A percentile compares a stretch with the other conserved stretches of the same genome.
These are phyloP conservation scores for Fusarium nurragi DNA, from an alignment of 2,329 filamentous ascomycete genomes.

Conservation along the genomic window DNA sequence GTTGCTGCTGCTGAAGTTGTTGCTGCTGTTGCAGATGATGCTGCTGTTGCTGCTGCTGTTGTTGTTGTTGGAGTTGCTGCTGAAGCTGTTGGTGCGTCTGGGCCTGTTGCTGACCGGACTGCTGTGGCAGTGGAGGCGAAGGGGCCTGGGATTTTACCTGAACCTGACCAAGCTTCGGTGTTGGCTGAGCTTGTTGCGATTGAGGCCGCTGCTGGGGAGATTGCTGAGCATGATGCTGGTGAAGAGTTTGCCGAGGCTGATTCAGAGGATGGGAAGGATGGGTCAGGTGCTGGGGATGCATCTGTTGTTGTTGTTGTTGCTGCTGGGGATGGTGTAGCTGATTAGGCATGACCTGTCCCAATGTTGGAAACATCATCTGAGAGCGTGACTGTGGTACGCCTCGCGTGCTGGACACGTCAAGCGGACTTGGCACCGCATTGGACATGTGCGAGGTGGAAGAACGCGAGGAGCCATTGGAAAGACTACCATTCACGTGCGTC, in stretches of 20 bases:
- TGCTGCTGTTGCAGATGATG: constrained; percentile 46
- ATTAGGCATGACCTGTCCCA: constrained; percentile 56
- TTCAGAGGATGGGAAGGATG: constrained; percentile 44
- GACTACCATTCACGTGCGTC: constrained; percentile 57
- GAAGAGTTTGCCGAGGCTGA: constrained; percentile 42
- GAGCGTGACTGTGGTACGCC: constrained; percentile 55
- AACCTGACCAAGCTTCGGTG: constrained; percentile 46
- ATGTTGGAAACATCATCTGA: constrained; percentile 53
- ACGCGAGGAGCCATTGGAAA: constrained; percentile 59
- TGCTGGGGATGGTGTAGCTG: constrained; percentile 57
- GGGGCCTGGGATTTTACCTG: constrained; percentile 48
- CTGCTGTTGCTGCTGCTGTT: constrained; percentile 42
- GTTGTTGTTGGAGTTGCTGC: constrained; percentile 43
- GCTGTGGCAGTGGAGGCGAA: constrained; percentile 47
- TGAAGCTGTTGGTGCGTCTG: constrained; percentile 44
- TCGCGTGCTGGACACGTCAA: constrained; percentile 57
- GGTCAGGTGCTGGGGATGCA: constrained; percentile 48
- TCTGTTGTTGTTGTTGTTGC: constrained; percentile 50
- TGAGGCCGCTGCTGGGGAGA: constrained; percentile 51
- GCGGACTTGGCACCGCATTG: constrained; percentile 60
- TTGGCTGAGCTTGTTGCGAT: constrained; percentile 49
- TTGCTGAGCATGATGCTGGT: constrained; percentile 45
- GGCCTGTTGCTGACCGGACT: constrained; percentile 41
- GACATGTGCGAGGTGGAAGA: constrained; percentile 57
- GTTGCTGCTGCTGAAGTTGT: constrained; percentile 43